Conservation (phyloP, 148 eudicot genomes). For the Simmondsia chinensis region DNA sequence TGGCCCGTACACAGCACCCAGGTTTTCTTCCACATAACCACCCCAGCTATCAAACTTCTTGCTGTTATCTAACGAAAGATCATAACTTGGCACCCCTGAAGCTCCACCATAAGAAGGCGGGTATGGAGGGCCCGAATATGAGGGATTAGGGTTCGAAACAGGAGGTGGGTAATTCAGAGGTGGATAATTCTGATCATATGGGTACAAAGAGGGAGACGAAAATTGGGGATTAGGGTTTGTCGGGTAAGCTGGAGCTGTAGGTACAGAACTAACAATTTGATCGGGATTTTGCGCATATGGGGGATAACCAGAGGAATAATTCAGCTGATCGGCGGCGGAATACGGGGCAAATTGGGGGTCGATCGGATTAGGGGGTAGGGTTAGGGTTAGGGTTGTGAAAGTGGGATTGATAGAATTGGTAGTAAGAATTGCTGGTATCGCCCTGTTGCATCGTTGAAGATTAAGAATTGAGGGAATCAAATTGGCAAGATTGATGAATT, state of each 20-base stretch:
- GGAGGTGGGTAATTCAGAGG: slow-evolving; percentile 15
- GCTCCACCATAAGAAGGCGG: slow-evolving; percentile 6
- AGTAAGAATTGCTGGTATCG: slow-evolving; percentile 21
- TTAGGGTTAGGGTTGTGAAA: slow-evolving; percentile 36
- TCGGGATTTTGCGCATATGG: slow-evolving; percentile 29
- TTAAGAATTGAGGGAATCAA: not conserved
- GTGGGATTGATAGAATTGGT: slow-evolving; percentile 31
- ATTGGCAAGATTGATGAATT: slow-evolving; percentile 1
- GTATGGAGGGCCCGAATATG: slow-evolving; percentile 10
- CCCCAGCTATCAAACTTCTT: slow-evolving; percentile 17
- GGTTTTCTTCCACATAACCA: slow-evolving; percentile 12
- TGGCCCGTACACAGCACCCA: slow-evolving; percentile 14
- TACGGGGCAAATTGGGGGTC: slow-evolving; percentile 20
- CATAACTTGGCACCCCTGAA: slow-evolving; percentile 4
- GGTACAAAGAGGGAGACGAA: slow-evolving; percentile 10
- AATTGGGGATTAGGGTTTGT: slow-evolving; percentile 29
- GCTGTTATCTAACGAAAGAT: slow-evolving; percentile 9
- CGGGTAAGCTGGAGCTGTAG: slow-evolving; percentile 17
- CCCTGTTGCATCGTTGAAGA: slow-evolving; percentile 26
- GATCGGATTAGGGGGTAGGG: slow-evolving; percentile 23
- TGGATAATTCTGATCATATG: slow-evolving; percentile 31
- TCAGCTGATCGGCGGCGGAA: slow-evolving; percentile 26
- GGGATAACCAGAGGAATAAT: slow-evolving; percentile 22
- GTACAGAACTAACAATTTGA: slow-evolving; percentile 18
- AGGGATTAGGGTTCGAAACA: slow-evolving; percentile 8